Evolutionary conservation across 441 rosid genomes (phyloP), one percentile per base, ranked within the genome.

Genomic region (Theobroma grandiflorum): DNA sequence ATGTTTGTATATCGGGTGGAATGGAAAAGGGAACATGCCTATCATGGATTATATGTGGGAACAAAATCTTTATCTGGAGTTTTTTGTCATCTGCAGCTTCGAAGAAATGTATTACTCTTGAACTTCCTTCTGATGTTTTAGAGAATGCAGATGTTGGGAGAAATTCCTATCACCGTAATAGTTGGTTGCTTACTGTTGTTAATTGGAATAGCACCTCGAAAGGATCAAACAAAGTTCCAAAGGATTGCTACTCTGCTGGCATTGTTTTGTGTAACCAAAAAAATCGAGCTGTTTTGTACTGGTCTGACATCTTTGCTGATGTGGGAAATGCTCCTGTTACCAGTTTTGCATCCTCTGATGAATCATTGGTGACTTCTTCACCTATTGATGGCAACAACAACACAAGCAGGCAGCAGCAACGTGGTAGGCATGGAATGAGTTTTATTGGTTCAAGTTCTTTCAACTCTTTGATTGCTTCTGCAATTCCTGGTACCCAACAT

Each of bases 1-100:
- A 86, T 73, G 82, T 74, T 4, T 81, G 74, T 78, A 79, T 90
- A 64, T 88, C 89, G 12, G 99, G 99, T 85, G 98, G 97, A 86
- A 91, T 94, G 90, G 98, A 97, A 81, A 90, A 77, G 83, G 90
- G 80, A 50, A 89, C 95, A 3, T 86, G 93, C 72, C 93, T 92
- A 67, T 91, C 94, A 47, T 97, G 99, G 99, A 89, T 95, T 82
- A 83, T 91, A 40, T 87, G 85, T 82, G 94, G 91, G 72, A 87
- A 84, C 57, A 95, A 81, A 79, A 84, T 94, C 84, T 94, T 94
- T 77, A 81, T 97, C 59, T 95, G 98, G 99, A 89, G 86, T 82
- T 87, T 89, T 84, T 89, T 90, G 74, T 86, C 94, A 10, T 82
- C 92, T 12, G 74, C 83, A 49, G 87, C 87, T 37, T 86, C 91